phyloP scores from a whole-genome alignment of 805 yeast genomes.

The Myxozyma kluyveri region DNA sequence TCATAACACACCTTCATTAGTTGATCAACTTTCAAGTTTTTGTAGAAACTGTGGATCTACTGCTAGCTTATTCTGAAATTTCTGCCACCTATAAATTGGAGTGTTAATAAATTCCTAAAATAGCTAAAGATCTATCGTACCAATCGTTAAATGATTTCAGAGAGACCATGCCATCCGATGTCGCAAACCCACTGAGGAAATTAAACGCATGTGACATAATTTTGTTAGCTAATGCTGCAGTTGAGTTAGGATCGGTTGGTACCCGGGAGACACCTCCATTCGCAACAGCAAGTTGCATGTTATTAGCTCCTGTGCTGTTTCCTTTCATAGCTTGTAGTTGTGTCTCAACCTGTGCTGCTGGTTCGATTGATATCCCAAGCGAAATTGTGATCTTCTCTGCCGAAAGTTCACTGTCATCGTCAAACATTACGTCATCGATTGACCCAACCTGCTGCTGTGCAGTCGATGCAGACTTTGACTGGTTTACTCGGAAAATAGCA shows the following conservation, averaged over 20 bases:
- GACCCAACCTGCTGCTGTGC: conserved; percentile 31
- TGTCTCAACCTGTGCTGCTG: conserved; percentile 61
- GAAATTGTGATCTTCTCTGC: conserved; percentile 42
- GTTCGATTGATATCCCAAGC: conserved; percentile 91
- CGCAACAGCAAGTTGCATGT: conserved; percentile 33
- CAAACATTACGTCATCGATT: conserved; percentile 56
- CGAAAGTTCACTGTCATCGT: conserved; percentile 43
- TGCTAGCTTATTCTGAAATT: conserved; percentile 68
- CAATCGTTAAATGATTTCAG: conserved; percentile 86
- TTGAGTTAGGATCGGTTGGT: conserved; percentile 41
- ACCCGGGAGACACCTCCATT: conserved; percentile 30
- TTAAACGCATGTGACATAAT: conserved; percentile 92
- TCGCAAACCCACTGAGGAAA: conserved; percentile 83
- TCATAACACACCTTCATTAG: too few species aligned
- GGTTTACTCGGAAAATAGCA: conserved; percentile 81
- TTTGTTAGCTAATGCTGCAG: conserved; percentile 73
- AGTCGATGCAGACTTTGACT: conserved; percentile 33
- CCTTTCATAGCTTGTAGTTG: conserved; percentile 43
- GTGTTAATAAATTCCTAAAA: too few species aligned
- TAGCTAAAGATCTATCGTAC: too few species aligned
- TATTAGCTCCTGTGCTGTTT: conserved; percentile 29
- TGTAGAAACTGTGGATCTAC: conserved; percentile 84
- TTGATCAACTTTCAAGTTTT: conserved; percentile 38
- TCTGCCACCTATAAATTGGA: conserved; percentile 64
- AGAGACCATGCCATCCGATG: conserved; percentile 73